phyloP scores from a whole-genome alignment of 2,329 filamentous ascomycete genomes.

The Dactylonectria macrodidyma region DNA sequence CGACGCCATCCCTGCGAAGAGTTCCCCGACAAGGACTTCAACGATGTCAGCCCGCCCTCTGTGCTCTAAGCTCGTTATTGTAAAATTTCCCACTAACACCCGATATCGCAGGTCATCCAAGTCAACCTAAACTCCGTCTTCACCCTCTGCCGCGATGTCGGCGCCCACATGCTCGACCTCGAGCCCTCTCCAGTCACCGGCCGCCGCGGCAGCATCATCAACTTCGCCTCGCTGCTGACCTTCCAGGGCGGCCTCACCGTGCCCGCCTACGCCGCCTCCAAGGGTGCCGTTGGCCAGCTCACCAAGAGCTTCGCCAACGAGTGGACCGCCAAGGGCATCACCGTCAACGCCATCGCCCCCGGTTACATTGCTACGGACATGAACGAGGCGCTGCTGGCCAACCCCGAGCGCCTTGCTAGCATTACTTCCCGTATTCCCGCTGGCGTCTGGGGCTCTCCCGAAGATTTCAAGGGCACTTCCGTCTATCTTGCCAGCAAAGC shows the following conservation, averaged over 20 bases:
- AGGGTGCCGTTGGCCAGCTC: conserved; percentile 87
- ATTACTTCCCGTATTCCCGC: conserved; percentile 88
- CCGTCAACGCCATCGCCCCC: conserved; percentile 90
- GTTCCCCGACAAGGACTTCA: conserved; percentile 85
- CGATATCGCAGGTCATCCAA: conserved; percentile 75
- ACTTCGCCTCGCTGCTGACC: conserved; percentile 84
- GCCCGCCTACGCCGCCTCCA: conserved; percentile 88
- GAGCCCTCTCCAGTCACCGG: conserved; percentile 62
- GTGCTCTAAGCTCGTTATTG: neutral
- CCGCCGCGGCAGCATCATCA: conserved; percentile 82
- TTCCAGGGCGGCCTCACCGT: conserved; percentile 93
- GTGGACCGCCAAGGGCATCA: conserved; percentile 85
- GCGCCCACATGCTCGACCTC: conserved; percentile 81
- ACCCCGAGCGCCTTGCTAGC: conserved; percentile 77
- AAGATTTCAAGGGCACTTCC: conserved; percentile 89
- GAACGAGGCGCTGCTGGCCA: conserved; percentile 86
- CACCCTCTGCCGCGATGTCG: conserved; percentile 81
- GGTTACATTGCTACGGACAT: conserved; percentile 96
- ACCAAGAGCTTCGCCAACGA: conserved; percentile 91
- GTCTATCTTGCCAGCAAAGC: conserved; percentile 84
- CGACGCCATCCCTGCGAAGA: conserved; percentile 80
- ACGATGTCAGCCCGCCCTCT: conserved; percentile 63
- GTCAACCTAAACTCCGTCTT: conserved; percentile 91
- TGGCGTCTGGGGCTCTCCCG: conserved; percentile 84
- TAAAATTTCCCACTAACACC: conserved; percentile 16